Conservation (phyloP, 1,139 yeast genomes). For the Protomyces lactucae-debilis region DNA sequence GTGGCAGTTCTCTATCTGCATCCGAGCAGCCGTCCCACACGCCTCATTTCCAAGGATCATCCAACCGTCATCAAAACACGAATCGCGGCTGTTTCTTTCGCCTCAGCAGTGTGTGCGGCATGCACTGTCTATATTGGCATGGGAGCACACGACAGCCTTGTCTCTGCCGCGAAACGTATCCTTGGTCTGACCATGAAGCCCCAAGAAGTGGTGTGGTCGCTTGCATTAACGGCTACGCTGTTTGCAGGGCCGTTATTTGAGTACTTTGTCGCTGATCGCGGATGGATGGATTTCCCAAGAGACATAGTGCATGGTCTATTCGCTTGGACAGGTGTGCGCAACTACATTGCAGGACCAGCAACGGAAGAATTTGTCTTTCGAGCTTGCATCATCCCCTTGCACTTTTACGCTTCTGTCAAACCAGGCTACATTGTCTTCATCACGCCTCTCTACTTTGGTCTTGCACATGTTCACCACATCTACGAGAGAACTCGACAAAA, state of each 20-base stretch:
- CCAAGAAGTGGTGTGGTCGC: slow-evolving; percentile 35
- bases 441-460: slow-evolving; percentile 73
- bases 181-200: slow-evolving; percentile 26
- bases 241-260: slow-evolving; percentile 60
- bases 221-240: slow-evolving; percentile 37
- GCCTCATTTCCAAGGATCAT: slow-evolving; percentile 36
- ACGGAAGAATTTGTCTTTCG: slow-evolving; percentile 85
- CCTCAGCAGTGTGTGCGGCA: slow-evolving; percentile 38
- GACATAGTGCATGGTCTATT: slow-evolving; percentile 34
- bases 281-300: slow-evolving; percentile 30
- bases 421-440: slow-evolving; percentile 39
- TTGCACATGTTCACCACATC: slow-evolving; percentile 91
- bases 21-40: slow-evolving; percentile 37
- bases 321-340: slow-evolving; percentile 30
- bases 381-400: slow-evolving; percentile 51
- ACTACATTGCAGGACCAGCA: slow-evolving; percentile 57
- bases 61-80: slow-evolving; percentile 43
- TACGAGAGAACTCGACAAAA: slow-evolving; percentile 42
- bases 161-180: slow-evolving; percentile 31
- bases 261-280: slow-evolving; percentile 38
- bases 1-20: slow-evolving; percentile 39
- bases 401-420: slow-evolving; percentile 39
- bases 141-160: slow-evolving; percentile 33
- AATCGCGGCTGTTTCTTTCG: slow-evolving; percentile 41
- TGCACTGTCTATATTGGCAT: slow-evolving; percentile 39